Evolutionary conservation across 106 monocot genomes (phyloP).

Genomic region (Allium sativum): DNA sequence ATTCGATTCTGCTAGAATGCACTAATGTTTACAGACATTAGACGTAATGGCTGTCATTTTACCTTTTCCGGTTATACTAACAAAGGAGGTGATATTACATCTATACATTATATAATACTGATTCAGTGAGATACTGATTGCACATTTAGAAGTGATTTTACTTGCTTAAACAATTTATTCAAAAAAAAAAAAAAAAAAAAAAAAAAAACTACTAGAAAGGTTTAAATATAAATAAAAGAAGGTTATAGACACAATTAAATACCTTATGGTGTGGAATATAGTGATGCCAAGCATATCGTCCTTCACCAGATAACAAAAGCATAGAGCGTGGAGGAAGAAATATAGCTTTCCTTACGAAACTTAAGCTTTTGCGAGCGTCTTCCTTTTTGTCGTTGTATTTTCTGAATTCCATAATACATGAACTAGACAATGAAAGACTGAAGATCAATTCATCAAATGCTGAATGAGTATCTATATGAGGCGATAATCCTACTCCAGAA

Average conservation of each 20-base stretch:
- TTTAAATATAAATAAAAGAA: too few relatives aligned
- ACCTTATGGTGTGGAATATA: conserved; percentile 99
- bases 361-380: conserved; percentile 4
- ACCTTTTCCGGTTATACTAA: too few relatives aligned
- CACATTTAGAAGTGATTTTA: too few relatives aligned
- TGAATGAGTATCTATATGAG: conserved; percentile 96
- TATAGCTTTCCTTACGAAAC: conserved; percentile 51
- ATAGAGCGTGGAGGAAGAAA: conserved; percentile 87
- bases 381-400: conserved; percentile 3
- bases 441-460: conserved; percentile 86
- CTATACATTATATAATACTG: too few relatives aligned
- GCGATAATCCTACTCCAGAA: conserved; percentile 80
- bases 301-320: conserved; percentile 94
- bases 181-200: too few relatives aligned
- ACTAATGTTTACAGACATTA: too few relatives aligned
- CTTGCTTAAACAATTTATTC: too few relatives aligned
- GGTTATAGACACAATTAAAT: not conserved
- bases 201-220: too few relatives aligned
- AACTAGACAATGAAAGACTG: conserved; percentile 71
- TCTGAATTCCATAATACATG: conserved; percentile 83
- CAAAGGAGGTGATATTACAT: too few relatives aligned
- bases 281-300: conserved; percentile 97
- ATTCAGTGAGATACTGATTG: too few relatives aligned
- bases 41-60: too few relatives aligned
- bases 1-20: too few relatives aligned